phyloP scores from a whole-genome alignment of 1,284 basidiomycete genomes.

The Microbotryum saponariae region DNA sequence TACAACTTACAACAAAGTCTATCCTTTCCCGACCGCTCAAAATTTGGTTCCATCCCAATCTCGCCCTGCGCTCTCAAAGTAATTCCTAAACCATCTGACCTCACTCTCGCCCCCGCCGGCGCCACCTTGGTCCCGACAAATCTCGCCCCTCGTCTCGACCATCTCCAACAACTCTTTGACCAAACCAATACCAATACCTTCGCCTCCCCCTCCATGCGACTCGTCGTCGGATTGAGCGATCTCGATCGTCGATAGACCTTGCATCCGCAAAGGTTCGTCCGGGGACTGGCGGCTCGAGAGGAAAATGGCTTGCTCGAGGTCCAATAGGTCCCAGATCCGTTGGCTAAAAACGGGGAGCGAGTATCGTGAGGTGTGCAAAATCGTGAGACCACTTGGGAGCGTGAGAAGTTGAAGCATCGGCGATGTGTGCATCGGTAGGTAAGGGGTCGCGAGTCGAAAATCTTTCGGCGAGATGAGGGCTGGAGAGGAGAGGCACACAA shows the following conservation, averaged over 20 bases:
- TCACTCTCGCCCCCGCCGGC: conserved; percentile 54
- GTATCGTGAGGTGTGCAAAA: conserved; percentile 75
- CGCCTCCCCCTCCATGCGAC: not conserved
- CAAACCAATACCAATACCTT: conserved; percentile 56
- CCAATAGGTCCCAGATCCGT: conserved; percentile 13
- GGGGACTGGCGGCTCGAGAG: not conserved
- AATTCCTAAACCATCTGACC: conserved; percentile 60
- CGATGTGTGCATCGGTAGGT: conserved; percentile 53
- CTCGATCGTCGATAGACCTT: conserved; percentile 46
- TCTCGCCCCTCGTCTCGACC: conserved; percentile 56
- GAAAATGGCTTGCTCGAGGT: conserved; percentile 46
- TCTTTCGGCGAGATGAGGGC: conserved; percentile 83
- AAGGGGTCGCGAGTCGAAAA: conserved; percentile 63
- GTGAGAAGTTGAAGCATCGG: conserved; percentile 1
- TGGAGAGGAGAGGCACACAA: conserved; percentile 31
- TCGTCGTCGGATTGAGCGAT: conserved; percentile 56
- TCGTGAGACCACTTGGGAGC: conserved; percentile 69
- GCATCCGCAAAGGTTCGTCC: conserved; percentile 10
- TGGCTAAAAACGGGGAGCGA: conserved; percentile 58
- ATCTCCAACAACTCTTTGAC: conserved; percentile 64
- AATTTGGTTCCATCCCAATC: conserved; percentile 46
- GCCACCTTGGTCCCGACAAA: conserved; percentile 53
- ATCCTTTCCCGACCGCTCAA: too few relatives aligned
- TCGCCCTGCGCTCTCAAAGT: conserved; percentile 59
- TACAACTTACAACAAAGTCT: too few relatives aligned